Conservation (phyloP, 495 filamentous ascomycete genomes). For the Annulohypoxylon maeteangense region DNA sequence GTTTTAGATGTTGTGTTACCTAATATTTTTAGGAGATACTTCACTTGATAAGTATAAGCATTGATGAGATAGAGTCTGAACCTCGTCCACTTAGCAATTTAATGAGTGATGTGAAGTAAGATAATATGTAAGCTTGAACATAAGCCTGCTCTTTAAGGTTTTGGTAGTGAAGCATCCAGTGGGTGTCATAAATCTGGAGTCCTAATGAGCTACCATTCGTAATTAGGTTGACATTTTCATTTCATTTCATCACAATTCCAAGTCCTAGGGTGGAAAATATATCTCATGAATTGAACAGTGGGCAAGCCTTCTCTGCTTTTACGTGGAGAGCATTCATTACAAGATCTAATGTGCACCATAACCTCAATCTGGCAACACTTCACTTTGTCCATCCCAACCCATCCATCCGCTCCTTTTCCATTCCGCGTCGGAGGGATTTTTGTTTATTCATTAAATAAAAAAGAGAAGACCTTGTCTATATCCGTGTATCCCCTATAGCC, state of each 20-base stretch:
- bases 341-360: constrained; percentile 21
- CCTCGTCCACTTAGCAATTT: no score
- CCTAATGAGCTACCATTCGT: no score
- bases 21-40: neutral
- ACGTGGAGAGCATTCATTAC: constrained; percentile 36
- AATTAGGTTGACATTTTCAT: no score
- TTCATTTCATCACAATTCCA: neutral
- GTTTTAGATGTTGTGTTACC: neutral
- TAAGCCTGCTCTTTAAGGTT: no score
- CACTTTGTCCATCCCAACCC: constrained; percentile 18
- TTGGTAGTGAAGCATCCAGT: no score
- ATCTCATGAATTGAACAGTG: constrained; percentile 36
- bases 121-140: no score
- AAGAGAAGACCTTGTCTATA: constrained; percentile 25
- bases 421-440: constrained; percentile 12
- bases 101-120: no score
- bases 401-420: neutral
- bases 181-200: no score
- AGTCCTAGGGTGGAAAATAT: constrained; percentile 24
- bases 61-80: no score
- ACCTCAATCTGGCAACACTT: constrained; percentile 29
- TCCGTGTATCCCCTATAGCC: constrained; percentile 24
- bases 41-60: no score
- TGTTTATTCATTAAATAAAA: constrained; percentile 25
- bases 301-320: constrained; percentile 25